Evolutionary conservation across 495 filamentous ascomycete species (phyloP).

Genomic region (Penicillium turbatum): DNA sequence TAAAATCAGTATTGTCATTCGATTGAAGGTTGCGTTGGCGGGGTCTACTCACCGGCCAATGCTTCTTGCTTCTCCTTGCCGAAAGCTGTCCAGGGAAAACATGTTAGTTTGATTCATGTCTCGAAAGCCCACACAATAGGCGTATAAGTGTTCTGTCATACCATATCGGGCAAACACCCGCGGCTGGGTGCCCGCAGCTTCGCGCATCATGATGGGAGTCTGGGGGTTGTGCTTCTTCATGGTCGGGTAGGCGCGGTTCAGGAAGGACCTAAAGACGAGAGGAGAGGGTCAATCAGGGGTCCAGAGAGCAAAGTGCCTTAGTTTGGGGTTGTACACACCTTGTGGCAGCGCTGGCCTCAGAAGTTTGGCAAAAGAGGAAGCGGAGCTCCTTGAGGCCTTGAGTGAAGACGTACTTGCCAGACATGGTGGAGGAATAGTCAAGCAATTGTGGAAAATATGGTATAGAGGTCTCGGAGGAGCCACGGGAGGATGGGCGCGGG

Average conservation of each 20-base stretch:
- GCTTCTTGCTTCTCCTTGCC: conserved; percentile 85
- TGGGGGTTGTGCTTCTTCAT: conserved; percentile 99
- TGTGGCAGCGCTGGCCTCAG: conserved; percentile 78
- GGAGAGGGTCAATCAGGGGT: conserved; percentile 13
- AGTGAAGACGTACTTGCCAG: conserved; percentile 85
- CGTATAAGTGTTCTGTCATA: conserved; percentile 38
- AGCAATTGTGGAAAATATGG: not conserved
- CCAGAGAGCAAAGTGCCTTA: not conserved
- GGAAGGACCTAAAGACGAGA: conserved; percentile 62
- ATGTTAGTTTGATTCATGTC: not conserved
- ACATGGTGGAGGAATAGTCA: conserved; percentile 55
- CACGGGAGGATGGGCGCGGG: not conserved
- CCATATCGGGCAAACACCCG: conserved; percentile 91
- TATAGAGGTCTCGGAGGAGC: not conserved
- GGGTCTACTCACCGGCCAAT: conserved; percentile 60
- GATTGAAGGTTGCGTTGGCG: not conserved
- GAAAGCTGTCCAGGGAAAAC: conserved; percentile 52
- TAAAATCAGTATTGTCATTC: conserved; percentile 15
- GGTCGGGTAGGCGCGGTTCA: conserved; percentile 86
- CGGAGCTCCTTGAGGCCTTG: conserved; percentile 89
- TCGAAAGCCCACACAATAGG: not conserved
- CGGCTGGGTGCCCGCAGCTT: conserved; percentile 76
- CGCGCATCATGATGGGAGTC: conserved; percentile 90
- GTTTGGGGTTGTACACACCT: conserved; percentile 51
- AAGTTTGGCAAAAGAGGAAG: conserved; percentile 93